phyloP scores from a whole-genome alignment of 2,329 filamentous ascomycete genomes.

The Aureobasidium sp. region DNA sequence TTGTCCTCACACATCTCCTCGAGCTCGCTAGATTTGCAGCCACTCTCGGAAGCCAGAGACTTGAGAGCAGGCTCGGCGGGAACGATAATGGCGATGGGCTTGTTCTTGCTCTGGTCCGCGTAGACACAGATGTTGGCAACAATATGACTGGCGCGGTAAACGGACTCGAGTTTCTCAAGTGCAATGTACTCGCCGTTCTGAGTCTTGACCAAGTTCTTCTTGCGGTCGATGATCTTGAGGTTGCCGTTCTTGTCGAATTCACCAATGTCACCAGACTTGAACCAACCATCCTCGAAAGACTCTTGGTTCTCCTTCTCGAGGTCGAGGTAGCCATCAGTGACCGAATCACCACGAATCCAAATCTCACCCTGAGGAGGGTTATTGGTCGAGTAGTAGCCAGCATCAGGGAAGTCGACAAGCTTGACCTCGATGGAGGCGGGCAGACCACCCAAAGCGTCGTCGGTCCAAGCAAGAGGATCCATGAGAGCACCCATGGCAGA shows the following conservation, averaged over 20 bases:
- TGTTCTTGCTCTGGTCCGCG: conserved; percentile 64
- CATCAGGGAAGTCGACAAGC: conserved; percentile 80
- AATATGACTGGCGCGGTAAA: conserved; percentile 72
- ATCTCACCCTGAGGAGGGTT: conserved; percentile 85
- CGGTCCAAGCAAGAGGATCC: conserved; percentile 77
- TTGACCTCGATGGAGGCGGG: conserved; percentile 77
- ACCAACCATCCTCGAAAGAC: conserved; percentile 80
- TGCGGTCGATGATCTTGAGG: conserved; percentile 81
- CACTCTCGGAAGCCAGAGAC: conserved; percentile 47
- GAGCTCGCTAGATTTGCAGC: conserved; percentile 53
- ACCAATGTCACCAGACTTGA: conserved; percentile 93
- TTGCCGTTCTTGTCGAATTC: conserved; percentile 77
- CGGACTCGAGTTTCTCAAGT: conserved; percentile 85
- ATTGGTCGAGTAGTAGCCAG: conserved; percentile 71
- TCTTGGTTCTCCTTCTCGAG: conserved; percentile 77
- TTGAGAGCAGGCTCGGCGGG: conserved; percentile 49
- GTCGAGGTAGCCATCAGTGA: conserved; percentile 72
- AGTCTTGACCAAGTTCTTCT: conserved; percentile 98
- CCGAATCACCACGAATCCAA: conserved; percentile 69
- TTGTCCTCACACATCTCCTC: conserved; percentile 61
- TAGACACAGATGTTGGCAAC: conserved; percentile 85
- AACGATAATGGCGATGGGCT: conserved; percentile 75
- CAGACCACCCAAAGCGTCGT: conserved; percentile 67
- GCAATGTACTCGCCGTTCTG: conserved; percentile 94
- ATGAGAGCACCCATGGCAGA: conserved; percentile 62